phyloP scores from a whole-genome alignment of 2,329 filamentous ascomycete species.

The Phyllosticta paracitricarpa region DNA sequence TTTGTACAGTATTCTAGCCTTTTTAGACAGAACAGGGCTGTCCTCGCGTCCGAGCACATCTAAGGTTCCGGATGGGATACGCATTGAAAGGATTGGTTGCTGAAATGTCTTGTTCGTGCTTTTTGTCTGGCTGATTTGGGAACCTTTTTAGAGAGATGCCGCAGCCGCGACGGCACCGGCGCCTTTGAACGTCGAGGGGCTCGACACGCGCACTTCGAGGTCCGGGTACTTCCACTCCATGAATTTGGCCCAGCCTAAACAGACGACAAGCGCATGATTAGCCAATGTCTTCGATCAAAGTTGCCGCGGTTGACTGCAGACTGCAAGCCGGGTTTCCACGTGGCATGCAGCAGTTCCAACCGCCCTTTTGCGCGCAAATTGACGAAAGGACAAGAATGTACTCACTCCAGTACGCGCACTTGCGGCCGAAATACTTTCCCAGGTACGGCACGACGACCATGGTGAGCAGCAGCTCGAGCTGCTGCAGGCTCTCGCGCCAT shows the following conservation, averaged over 20 bases:
- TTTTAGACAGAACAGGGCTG: too few relatives aligned
- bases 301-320: background rate
- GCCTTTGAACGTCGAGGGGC: constrained; percentile 34
- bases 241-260: constrained; percentile 74
- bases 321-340: background rate
- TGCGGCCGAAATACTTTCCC: constrained; percentile 89
- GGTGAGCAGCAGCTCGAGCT: constrained; percentile 82
- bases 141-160: constrained; percentile 26
- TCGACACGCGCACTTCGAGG: constrained; percentile 57
- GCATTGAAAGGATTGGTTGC: background rate
- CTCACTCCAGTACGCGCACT: constrained; percentile 94
- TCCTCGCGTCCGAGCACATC: background rate
- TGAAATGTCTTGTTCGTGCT: background rate
- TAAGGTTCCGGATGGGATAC: background rate
- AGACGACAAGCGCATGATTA: constrained; percentile 12
- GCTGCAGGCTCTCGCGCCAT: constrained; percentile 90
- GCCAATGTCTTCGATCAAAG: constrained; percentile 5
- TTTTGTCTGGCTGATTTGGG: background rate
- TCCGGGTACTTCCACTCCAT: constrained; percentile 85
- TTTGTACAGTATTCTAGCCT: too few relatives aligned
- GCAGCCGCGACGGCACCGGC: constrained; percentile 39
- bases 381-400: constrained; percentile 12
- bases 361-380: too few relatives aligned
- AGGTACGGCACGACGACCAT: constrained; percentile 92
- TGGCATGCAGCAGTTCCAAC: background rate